phyloP scores from a whole-genome alignment of 169 alveolate genomes.

The Plasmodium gallinaceum region DNA sequence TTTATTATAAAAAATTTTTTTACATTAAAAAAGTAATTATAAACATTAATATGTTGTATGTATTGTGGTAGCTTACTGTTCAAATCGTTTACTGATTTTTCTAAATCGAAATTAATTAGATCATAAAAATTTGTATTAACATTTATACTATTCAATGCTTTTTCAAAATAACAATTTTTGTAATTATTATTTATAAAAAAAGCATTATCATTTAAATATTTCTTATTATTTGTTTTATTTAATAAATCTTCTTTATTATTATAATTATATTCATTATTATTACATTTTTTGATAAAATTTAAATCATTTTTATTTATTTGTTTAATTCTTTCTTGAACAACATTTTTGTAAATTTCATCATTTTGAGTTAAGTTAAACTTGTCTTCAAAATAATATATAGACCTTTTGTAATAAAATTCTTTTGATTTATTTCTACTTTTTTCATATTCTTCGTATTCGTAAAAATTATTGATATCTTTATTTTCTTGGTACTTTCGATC shows the following conservation, averaged over 20 bases:
- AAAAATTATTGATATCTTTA: not conserved
- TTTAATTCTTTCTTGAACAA: not conserved
- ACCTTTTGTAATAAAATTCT: not conserved
- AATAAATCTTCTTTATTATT: not conserved
- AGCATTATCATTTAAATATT: too few relatives aligned
- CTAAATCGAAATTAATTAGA: conserved; percentile 4
- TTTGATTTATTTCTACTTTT: not conserved
- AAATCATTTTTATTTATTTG: not conserved
- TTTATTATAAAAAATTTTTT: conserved; percentile 33
- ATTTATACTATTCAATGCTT: not conserved
- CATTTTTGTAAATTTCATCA: conserved; percentile 27
- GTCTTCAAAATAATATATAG: not conserved
- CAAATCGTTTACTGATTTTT: conserved; percentile 8
- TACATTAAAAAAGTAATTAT: conserved; percentile 4
- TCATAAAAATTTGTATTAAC: not conserved
- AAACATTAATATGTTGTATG: conserved; percentile 41
- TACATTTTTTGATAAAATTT: not conserved
- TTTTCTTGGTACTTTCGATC: not conserved
- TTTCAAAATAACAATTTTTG: not conserved
- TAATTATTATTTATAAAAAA: not conserved
- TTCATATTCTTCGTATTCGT: not conserved
- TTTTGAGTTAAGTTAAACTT: conserved; percentile 15
- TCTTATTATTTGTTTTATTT: too few relatives aligned
- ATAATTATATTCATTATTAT: not conserved
- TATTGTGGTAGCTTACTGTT: conserved; percentile 28